phyloP scores from a whole-genome alignment of 352 stramenopile species.

The Globisporangium lucens region DNA sequence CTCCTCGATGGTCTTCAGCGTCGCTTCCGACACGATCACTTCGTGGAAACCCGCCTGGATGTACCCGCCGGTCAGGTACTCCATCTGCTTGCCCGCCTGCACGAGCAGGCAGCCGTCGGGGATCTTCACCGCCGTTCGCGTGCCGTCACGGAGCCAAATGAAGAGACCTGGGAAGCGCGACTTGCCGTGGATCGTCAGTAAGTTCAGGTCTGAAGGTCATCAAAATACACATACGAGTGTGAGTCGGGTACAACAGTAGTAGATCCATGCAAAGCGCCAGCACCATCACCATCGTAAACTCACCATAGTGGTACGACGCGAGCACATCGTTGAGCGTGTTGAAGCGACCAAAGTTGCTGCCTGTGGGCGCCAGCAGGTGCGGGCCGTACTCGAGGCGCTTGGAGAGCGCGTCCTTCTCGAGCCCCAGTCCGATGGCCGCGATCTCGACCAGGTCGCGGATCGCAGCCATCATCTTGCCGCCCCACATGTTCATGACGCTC shows the following conservation, averaged over 20 bases:
- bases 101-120: constrained; percentile 89
- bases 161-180: constrained; percentile 88
- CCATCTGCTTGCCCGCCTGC: constrained; percentile 89
- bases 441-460: constrained; percentile 87
- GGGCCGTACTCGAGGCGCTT: constrained; percentile 82
- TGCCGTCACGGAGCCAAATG: constrained; percentile 89
- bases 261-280: background rate
- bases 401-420: constrained; percentile 77
- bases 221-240: background rate
- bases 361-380: constrained; percentile 89
- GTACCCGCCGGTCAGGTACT: constrained; percentile 91
- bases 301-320: constrained; percentile 90
- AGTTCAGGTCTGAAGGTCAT: constrained; percentile 74
- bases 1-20: constrained; percentile 64
- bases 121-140: constrained; percentile 82
- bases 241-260: background rate
- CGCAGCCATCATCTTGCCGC: constrained; percentile 83
- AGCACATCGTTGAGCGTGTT: constrained; percentile 83
- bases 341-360: constrained; percentile 85
- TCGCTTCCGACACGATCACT: constrained; percentile 82
- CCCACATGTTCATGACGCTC: constrained; percentile 90
- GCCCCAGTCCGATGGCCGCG: constrained; percentile 77
- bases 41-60: constrained; percentile 92
- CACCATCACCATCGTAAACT: background rate
- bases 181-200: constrained; percentile 93